Evolutionary conservation across 495 filamentous ascomycete species (phyloP), one percentile per base, ranked within the genome.

Genomic region (Podospora bellae-mahoneyi): DNA sequence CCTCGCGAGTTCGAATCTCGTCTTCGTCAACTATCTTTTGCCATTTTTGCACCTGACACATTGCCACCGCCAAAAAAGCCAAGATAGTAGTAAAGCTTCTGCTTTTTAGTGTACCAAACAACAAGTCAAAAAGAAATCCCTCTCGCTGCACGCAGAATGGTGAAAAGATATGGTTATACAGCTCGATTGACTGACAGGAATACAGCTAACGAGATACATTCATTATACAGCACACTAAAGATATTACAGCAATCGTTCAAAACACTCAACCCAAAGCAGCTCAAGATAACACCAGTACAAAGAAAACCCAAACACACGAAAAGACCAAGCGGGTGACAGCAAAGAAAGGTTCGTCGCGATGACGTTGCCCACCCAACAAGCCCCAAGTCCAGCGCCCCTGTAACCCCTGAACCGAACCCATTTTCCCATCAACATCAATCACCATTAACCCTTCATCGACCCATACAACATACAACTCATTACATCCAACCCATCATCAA

Each of bases 1-100:
- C 23, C 23, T 27, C 60, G 60, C 30, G 60, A 34, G 60, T 62
- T 62, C 60, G 60, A 62, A 62, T 62, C 60, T 34, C 60, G 30
- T 34, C 30, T 34, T 62, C 34, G 60, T 62, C 60, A 62, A 32
- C 20, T 23, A 26, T 28, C 10, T 60, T 60, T 60, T 60, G 10
- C 19, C 23, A 26, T 32, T 32, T 32, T 32, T 32, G 30, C 30
- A 32, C 30, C 30, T 32, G 30, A 5, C 30, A 32, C 30, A 23
- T 23, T 5, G 30, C 30, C 30, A 6, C 30, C 30, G 30, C 30
- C 23, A 23, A 23, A 23, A 23, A 23, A 23, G 23, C 23, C 23
- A 23, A 23, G 23, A 1, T 23, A 23, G 1, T 23, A 23, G 23
- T 23, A 23, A 23, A 23, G 23, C 23, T 23, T 23, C 23, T 23